Evolutionary conservation across 2,329 filamentous ascomycete genomes (phyloP), one percentile per base, ranked within the genome.

Genomic region (Ceratocystis destructans): DNA sequence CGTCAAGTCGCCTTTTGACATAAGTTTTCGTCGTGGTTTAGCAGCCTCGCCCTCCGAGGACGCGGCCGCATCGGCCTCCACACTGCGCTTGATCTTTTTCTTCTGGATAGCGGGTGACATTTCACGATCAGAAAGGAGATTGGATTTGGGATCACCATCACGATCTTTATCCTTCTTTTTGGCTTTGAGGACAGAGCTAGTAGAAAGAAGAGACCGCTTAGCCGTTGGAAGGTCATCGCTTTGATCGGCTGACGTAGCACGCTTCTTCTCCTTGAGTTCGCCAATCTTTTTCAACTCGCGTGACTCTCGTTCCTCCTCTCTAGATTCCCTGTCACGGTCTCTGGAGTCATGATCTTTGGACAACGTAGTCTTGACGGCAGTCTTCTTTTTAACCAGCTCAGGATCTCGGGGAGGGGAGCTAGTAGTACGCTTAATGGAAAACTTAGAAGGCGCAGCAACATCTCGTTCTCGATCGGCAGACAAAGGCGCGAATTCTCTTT

Each of bases 1-100:
- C 68, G 83, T 82, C 48, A 86, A 73, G 66, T 87, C 84, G 64
- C 80, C 81, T 45, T 84, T 84, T 0, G 84, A 87, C 22, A 87
- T 78, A 10, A 87, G 77, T 71, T 86, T 87, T 48, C 83, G 78
- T 28, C 84, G 76, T 1, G 84, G 83, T 71, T 86, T 87, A 25
- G 78, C 73, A 7, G 80, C 73, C 71, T 85, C 83, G 1, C 79
- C 83, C 71, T 82, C 82, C 44, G 83, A 85, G 0, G 81, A 83
- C 5, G 77, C 75, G 1, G 75, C 77, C 15, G 79, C 77, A 61
- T 87, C 84, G 0, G 81, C 78, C 64, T 87, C 84, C 6, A 66
- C 61, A 1, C 77, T 73, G 61, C 80, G 79, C 69, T 80, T 83
- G 4, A 78, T 71, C 71, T 83, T 85, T 10, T 78, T 76, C 69